phyloP scores from a whole-genome alignment of 345 rosid species.

The Excoecaria cochinchinensis region DNA sequence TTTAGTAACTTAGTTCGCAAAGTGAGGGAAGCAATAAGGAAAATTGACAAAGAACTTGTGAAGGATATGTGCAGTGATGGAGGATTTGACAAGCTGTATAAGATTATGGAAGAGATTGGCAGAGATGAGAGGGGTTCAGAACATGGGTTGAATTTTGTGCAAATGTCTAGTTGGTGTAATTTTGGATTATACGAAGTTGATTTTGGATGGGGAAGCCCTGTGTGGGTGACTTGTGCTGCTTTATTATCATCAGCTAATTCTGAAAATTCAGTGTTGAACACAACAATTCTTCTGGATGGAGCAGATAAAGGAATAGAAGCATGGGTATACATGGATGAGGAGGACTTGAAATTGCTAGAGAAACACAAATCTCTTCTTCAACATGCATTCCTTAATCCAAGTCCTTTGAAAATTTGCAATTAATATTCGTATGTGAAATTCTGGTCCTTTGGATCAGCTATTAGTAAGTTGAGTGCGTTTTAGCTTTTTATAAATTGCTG shows the following conservation, averaged over 20 bases:
- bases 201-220: neutral
- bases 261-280: neutral
- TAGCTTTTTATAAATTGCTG: too few species aligned
- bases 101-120: neutral
- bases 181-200: neutral
- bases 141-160: neutral
- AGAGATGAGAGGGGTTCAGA: neutral
- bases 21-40: conserved; percentile 7
- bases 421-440: too few species aligned
- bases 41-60: neutral
- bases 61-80: neutral
- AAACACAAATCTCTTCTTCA: conserved; percentile 11
- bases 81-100: neutral
- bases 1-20: neutral
- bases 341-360: conserved; percentile 11
- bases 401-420: neutral
- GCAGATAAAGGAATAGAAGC: conserved; percentile 29
- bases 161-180: neutral
- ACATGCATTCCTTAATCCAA: conserved; percentile 15
- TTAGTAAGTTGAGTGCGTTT: too few species aligned
- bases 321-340: conserved; percentile 21
- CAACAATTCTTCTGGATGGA: conserved; percentile 7
- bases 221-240: neutral
- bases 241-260: neutral
- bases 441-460: too few species aligned